phyloP scores from a whole-genome alignment of 2,329 filamentous ascomycete species.

The Bipolaris bicolor region DNA sequence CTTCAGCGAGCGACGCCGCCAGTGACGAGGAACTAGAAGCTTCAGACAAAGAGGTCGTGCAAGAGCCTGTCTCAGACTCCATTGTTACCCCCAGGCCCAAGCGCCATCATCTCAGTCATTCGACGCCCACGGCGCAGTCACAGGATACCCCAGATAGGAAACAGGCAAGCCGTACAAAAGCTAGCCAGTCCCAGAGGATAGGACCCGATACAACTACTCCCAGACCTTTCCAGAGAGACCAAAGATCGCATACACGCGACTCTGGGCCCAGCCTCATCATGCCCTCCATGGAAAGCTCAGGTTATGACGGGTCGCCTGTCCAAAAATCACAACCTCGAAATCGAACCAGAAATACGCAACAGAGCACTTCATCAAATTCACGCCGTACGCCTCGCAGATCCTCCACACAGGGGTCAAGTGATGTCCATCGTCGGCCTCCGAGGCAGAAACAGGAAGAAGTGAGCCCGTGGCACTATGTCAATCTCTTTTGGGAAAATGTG shows the following conservation, averaged over 20 bases:
- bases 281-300: constrained; percentile 42
- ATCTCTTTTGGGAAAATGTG: constrained; percentile 42
- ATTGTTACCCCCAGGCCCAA: constrained; percentile 20
- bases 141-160: constrained; percentile 21
- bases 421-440: not conserved
- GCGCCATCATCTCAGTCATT: constrained; percentile 19
- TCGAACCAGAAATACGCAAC: constrained; percentile 1
- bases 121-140: constrained; percentile 13
- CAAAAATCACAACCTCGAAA: constrained; percentile 7
- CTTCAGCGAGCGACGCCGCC: constrained; percentile 32
- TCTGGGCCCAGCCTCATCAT: constrained; percentile 53
- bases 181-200: constrained; percentile 21
- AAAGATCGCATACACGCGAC: constrained; percentile 18
- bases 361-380: not conserved
- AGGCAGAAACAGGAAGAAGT: constrained; percentile 18
- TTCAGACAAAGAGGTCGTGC: constrained; percentile 26
- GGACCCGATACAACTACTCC: constrained; percentile 13
- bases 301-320: constrained; percentile 17
- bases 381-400: constrained; percentile 9
- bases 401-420: constrained; percentile 4
- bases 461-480: constrained; percentile 31
- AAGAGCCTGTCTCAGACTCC: constrained; percentile 22
- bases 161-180: constrained; percentile 11
- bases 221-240: constrained; percentile 17
- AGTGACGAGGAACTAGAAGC: constrained; percentile 36